A percentile compares a stretch with the other conserved stretches of the same genome.
Conservation (phyloP, 129 eudicot species). For the Pulicaria dysenterica region DNA sequence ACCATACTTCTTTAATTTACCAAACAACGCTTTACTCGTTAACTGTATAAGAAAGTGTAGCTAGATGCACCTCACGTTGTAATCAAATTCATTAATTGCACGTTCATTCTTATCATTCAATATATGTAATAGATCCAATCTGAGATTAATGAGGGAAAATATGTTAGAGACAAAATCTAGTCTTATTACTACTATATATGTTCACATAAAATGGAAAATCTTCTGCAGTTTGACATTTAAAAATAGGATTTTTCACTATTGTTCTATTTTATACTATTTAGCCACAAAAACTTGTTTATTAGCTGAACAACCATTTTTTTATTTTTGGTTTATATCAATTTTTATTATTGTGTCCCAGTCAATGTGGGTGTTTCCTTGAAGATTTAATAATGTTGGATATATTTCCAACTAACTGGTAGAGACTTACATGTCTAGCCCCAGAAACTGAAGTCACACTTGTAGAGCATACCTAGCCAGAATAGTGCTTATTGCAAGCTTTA, state of each 20-base stretch:
- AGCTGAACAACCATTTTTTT: too few species aligned
- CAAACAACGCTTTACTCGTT: not conserved
- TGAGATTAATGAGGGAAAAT: not conserved
- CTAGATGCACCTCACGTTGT: not conserved
- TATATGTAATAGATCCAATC: not conserved
- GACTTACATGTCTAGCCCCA: not conserved
- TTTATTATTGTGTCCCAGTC: not conserved
- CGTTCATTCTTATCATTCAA: not conserved
- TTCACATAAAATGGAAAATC: not conserved
- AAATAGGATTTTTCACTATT: not conserved
- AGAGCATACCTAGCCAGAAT: not conserved
- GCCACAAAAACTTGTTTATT: too few species aligned
- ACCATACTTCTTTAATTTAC: not conserved
- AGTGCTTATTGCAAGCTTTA: not conserved
- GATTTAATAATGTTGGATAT: not conserved
- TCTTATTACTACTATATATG: not conserved
- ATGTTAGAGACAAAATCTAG: not conserved
- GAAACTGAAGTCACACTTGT: not conserved
- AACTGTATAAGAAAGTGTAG: not conserved
- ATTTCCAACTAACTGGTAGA: not conserved
- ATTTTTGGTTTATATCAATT: not conserved
- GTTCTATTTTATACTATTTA: too few species aligned
- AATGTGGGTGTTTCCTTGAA: not conserved
- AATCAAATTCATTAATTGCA: not conserved
- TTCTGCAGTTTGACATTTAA: not conserved